phyloP scores from a whole-genome alignment of 805 yeast genomes.

The Alloascoidea africana region DNA sequence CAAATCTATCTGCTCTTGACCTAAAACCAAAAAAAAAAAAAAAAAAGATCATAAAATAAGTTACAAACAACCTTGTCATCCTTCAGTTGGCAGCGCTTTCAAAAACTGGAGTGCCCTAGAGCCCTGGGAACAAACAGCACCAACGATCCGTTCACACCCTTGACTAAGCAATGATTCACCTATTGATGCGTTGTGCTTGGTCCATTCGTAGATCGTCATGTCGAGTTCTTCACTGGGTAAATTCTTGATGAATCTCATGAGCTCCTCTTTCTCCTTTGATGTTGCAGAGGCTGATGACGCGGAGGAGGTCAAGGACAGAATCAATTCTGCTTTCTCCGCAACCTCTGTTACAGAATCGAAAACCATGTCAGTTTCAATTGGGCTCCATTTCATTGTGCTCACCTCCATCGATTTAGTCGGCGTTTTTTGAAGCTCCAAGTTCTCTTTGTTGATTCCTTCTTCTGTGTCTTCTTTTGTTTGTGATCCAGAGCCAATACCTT shows the following conservation, averaged over 20 bases:
- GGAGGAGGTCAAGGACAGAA: conserved; percentile 3
- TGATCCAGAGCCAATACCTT: no score
- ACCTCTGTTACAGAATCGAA: conserved; percentile 16
- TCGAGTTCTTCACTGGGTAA: conserved; percentile 58
- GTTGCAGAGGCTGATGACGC: background rate
- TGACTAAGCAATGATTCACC: conserved; percentile 32
- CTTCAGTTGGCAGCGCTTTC: conserved; percentile 19
- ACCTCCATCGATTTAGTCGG: conserved; percentile 6
- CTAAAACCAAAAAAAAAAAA: no score
- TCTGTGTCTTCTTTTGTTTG: no score
- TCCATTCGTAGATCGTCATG: conserved; percentile 64
- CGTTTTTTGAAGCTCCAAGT: conserved; percentile 5
- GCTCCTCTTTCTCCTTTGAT: no score
- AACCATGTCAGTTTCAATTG: conserved; percentile 16
- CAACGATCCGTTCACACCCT: conserved; percentile 31
- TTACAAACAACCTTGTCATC: no score
- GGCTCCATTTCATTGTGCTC: conserved; percentile 13
- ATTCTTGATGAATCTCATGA: conserved; percentile 46
- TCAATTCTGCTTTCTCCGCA: conserved; percentile 14
- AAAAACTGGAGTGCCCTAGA: conserved; percentile 31
- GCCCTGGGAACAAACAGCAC: conserved; percentile 31
- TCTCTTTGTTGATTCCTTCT: conserved; percentile 16
- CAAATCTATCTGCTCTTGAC: no score
- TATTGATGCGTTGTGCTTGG: conserved; percentile 35
- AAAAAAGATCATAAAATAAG: no score